Base-by-base conservation (phyloP, 805 yeast genomes). In the Blastobotrys muscicola region DNA sequence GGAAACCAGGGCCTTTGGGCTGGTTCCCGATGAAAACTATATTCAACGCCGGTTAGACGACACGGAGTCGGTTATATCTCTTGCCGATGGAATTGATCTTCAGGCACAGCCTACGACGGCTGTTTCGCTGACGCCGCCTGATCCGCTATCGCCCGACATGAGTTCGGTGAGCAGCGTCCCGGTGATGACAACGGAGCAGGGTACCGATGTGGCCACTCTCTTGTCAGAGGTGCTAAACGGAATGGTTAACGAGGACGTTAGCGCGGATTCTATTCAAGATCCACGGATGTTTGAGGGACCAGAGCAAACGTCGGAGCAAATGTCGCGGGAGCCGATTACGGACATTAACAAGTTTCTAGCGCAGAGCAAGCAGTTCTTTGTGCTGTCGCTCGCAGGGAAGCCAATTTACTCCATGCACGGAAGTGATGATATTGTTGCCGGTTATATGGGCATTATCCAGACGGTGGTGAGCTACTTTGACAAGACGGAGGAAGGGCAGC, bases 401-500 rank as follows among this genome's bases (percentile, higher is more conserved):
- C 94, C 94, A 2, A 80, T 87, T 4, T 87, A 82, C 60, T 76
- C 94, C 1, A 68, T 80, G 70, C 76, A 79, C 57, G 94, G 92
- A 2, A 66, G 76, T 2, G 89, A 84, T 42, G 80, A 77, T 32
- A 61, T 77, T 11, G 68, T 82, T 2, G 64, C 83, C 36, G 81
- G 85, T 0, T 81, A 82, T 53, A 76, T 82, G 66, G 95, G 94
- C 0, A 68, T 87, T 1, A 72, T 87, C 2, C 89, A 87, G 50
- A 85, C 96, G 0, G 74, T 87, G 5, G 72, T 85, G 7, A 75
- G 82, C 8, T 80, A 79, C 41, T 87, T 83, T 57, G 38, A 16
- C 10, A 20, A 36, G 8, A 8, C n/a, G 15, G 34, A 35, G 30
- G 42, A 39, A 8, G 29, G 44, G 16, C 43, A 47, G 23, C 49